Evolutionary conservation across 352 stramenopile species (phyloP).

Genomic region (Phytopythium cucurbitacearum): DNA sequence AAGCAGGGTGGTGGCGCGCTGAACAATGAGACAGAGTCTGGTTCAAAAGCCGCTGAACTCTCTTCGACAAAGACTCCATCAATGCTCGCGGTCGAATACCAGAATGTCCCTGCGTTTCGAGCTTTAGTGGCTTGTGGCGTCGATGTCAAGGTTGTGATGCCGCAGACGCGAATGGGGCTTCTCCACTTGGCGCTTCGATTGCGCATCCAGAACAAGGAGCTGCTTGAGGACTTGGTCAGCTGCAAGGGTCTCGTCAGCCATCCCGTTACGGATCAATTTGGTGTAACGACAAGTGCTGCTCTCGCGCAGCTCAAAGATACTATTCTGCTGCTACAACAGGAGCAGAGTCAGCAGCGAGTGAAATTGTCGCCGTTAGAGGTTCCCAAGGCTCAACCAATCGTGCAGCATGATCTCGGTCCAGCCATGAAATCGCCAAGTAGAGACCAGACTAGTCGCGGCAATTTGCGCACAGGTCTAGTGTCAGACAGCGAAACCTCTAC

Average conservation of each 20-base stretch:
- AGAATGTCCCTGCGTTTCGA: slow-evolving; percentile 42
- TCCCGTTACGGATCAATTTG: slow-evolving; percentile 27
- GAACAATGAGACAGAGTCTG: background rate
- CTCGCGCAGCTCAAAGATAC: slow-evolving; percentile 8
- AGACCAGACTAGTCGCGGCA: no score
- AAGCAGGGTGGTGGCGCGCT: slow-evolving; percentile 3
- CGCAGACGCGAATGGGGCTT: slow-evolving; percentile 40
- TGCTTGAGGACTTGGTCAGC: slow-evolving; percentile 10
- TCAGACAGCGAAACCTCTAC: no score
- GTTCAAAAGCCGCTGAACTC: slow-evolving; percentile 3
- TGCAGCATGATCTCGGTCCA: no score
- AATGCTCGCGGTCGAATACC: slow-evolving; percentile 47
- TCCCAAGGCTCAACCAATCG: no score
- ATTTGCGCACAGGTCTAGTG: no score
- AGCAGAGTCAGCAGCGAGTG: no score
- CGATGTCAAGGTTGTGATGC: slow-evolving; percentile 34
- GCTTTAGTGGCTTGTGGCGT: slow-evolving; percentile 44
- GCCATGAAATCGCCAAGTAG: no score
- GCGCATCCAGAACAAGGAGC: slow-evolving; percentile 5
- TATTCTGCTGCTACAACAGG: background rate
- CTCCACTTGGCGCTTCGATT: slow-evolving; percentile 35
- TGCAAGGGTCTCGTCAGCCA: slow-evolving; percentile 8
- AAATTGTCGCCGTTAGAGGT: no score
- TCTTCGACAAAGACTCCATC: slow-evolving; percentile 33
- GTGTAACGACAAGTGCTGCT: slow-evolving; percentile 27